These are phyloP conservation scores for Xylariaceae sp. DNA, from an alignment of 2,329 filamentous ascomycete species.

Conservation along the genomic window DNA sequence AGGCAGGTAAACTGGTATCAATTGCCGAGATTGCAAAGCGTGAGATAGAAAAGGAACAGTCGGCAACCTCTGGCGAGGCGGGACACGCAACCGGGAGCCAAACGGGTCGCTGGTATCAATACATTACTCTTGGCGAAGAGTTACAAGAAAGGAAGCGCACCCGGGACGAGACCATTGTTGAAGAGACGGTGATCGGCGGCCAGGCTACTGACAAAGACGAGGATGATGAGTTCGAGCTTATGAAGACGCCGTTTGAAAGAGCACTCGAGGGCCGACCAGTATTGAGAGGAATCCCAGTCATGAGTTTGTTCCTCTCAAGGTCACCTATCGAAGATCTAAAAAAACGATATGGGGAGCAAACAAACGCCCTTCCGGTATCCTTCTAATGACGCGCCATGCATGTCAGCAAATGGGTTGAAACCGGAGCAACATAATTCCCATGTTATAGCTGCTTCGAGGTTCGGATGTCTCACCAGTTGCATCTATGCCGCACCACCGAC, in stretches of 20 bases:
- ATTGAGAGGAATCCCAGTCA: constrained; percentile 44
- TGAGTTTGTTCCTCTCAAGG: constrained; percentile 57
- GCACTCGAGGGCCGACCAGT: constrained; percentile 45
- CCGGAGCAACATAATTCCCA: background rate
- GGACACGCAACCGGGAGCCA: background rate
- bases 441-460: background rate
- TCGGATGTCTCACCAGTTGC: background rate
- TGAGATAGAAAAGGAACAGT: constrained; percentile 40
- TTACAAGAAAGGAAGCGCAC: constrained; percentile 27
- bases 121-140: constrained; percentile 51
- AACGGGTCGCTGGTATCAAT: constrained; percentile 45
- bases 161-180: constrained; percentile 35
- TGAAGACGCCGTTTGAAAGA: constrained; percentile 52
- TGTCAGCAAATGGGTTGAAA: background rate
- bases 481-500: background rate
- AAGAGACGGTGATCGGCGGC: constrained; percentile 39
- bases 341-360: constrained; percentile 43
- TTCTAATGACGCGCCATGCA: background rate
- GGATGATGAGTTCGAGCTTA: constrained; percentile 50
- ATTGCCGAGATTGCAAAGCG: constrained; percentile 62
- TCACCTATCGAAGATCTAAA: constrained; percentile 52
- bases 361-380: constrained; percentile 30
- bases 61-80: background rate
- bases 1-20: constrained; percentile 61
- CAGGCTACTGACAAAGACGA: constrained; percentile 29